phyloP scores from a whole-genome alignment of 352 stramenopile genomes.

The Aphanomyces astaci region DNA sequence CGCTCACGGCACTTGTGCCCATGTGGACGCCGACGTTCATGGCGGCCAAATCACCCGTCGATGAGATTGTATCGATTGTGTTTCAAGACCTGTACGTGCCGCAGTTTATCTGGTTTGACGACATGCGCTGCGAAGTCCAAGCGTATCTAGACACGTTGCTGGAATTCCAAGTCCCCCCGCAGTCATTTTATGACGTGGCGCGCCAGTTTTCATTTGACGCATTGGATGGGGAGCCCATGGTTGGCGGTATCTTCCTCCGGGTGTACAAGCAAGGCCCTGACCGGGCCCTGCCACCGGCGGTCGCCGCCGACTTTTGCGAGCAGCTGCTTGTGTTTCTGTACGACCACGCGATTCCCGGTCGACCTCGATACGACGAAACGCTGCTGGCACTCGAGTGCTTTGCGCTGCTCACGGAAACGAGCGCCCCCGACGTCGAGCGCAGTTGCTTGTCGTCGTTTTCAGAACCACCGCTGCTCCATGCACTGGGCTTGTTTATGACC shows the following conservation, averaged over 20 bases:
- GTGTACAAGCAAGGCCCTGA: not conserved
- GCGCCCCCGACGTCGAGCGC: not conserved
- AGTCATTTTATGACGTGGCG: not conserved
- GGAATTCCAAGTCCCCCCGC: conserved; percentile 7
- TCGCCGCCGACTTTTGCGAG: conserved; percentile 18
- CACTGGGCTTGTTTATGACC: conserved; percentile 12
- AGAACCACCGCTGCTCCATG: conserved; percentile 11
- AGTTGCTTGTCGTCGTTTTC: conserved; percentile 10
- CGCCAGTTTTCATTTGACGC: conserved; percentile 7
- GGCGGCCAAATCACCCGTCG: not conserved
- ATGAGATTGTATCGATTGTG: not conserved
- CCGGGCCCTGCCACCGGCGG: not conserved
- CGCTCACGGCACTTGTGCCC: conserved; percentile 5
- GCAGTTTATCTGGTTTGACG: conserved; percentile 16
- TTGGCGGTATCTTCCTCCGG: conserved; percentile 7
- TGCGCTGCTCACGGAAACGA: not conserved
- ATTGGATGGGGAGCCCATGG: not conserved
- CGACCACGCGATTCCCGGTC: not conserved
- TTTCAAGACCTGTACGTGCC: conserved; percentile 5
- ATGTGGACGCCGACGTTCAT: conserved; percentile 9
- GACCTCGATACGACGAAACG: not conserved
- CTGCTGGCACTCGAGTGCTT: conserved; percentile 13
- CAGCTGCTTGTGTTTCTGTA: conserved; percentile 11
- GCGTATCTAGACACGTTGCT: conserved; percentile 11
- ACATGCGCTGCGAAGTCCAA: conserved; percentile 14